These are phyloP conservation scores for Tephrocybe rancida DNA, from an alignment of 768 basidiomycete species.

Conservation along the genomic window DNA sequence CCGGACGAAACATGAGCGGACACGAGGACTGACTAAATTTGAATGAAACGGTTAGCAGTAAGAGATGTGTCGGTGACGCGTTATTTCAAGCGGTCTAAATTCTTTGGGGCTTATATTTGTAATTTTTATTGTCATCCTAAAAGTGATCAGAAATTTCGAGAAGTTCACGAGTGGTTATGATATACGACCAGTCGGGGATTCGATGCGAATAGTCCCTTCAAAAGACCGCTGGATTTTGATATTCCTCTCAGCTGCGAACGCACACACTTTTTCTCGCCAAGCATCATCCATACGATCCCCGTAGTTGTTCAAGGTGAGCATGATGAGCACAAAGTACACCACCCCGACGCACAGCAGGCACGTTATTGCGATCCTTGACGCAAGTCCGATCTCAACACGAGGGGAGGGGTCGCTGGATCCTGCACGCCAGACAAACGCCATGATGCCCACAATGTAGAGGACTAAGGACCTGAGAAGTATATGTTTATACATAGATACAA, in stretches of 20 bases:
- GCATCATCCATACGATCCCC: slow-evolving; percentile 29
- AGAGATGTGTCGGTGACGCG: too few species aligned
- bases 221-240: not conserved
- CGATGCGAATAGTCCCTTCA: not conserved
- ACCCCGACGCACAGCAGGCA: slow-evolving; percentile 54
- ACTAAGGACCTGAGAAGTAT: slow-evolving; percentile 56
- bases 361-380: slow-evolving; percentile 56
- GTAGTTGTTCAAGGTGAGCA: slow-evolving; percentile 61
- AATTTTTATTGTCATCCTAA: too few species aligned
- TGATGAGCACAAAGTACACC: slow-evolving; percentile 58
- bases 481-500: not conserved
- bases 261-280: slow-evolving; percentile 4
- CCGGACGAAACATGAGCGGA: too few species aligned
- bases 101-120: too few species aligned
- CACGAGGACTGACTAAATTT: too few species aligned
- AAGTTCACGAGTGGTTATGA: too few species aligned
- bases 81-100: too few species aligned
- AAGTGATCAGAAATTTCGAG: too few species aligned
- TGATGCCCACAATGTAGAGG: slow-evolving; percentile 60
- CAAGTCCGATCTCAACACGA: slow-evolving; percentile 47
- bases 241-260: not conserved
- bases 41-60: too few species aligned
- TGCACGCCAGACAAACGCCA: slow-evolving; percentile 69
- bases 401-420: not conserved
- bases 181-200: not conserved